phyloP scores from a whole-genome alignment of 257 asterid species.

The Eustoma russellianum region DNA sequence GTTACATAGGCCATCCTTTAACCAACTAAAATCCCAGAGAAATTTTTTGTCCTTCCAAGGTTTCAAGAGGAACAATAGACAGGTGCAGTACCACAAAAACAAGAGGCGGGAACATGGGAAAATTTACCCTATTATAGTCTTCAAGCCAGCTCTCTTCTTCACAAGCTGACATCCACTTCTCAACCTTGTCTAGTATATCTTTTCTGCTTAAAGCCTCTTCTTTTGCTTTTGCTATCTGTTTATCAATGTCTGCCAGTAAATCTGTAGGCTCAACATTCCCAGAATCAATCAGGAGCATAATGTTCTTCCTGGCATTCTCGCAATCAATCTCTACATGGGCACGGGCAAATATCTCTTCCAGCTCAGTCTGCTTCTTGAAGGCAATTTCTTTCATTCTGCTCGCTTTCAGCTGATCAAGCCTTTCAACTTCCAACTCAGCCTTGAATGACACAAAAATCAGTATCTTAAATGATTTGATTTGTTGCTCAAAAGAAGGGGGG shows the following conservation, averaged over 20 bases:
- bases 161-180: slow-evolving; percentile 95
- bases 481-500: neutral
- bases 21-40: too few species aligned
- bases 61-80: too few species aligned
- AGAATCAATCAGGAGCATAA: slow-evolving; percentile 70
- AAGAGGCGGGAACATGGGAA: neutral
- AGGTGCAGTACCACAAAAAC: neutral
- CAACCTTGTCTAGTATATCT: slow-evolving; percentile 96
- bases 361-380: slow-evolving; percentile 84
- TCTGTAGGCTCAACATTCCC: slow-evolving; percentile 85
- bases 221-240: slow-evolving; percentile 75
- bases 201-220: slow-evolving; percentile 88
- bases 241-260: slow-evolving; percentile 84
- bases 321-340: slow-evolving; percentile 88
- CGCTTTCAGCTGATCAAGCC: slow-evolving; percentile 91
- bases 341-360: slow-evolving; percentile 74
- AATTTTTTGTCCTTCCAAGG: too few species aligned
- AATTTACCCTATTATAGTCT: slow-evolving; percentile 83
- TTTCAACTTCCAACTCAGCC: slow-evolving; percentile 96
- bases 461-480: neutral
- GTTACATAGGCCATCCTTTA: too few species aligned
- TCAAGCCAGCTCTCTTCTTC: slow-evolving; percentile 99
- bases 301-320: slow-evolving; percentile 70
- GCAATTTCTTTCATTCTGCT: slow-evolving; percentile 98
- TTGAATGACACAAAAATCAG: slow-evolving; percentile 23